Percentiles rank a stretch among this genome's conserved stretches.
phyloP scores from a whole-genome alignment of 306 rosid genomes.

The Cyamopsis tetragonoloba region DNA sequence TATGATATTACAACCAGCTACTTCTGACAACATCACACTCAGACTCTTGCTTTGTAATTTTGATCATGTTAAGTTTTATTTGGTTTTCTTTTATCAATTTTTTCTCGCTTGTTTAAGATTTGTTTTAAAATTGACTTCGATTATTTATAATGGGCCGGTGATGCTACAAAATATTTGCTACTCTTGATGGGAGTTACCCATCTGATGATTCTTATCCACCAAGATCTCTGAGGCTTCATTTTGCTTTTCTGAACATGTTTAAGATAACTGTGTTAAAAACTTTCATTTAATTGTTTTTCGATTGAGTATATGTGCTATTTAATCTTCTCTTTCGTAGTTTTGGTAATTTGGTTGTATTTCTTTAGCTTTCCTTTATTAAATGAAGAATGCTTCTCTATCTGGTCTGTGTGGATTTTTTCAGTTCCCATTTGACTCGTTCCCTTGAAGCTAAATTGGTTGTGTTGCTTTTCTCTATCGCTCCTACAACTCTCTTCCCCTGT shows the following conservation, averaged over 20 bases:
- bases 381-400: conserved; percentile 58
- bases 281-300: no score
- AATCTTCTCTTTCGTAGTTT: no score
- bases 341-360: neutral
- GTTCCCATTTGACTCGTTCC: conserved; percentile 88
- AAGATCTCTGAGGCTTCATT: conserved; percentile 47
- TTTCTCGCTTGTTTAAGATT: neutral
- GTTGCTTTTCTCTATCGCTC: conserved; percentile 25
- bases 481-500: neutral
- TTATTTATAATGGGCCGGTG: neutral
- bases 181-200: conserved; percentile 43
- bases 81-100: neutral
- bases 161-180: conserved; percentile 43
- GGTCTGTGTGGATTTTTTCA: conserved; percentile 63
- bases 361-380: neutral
- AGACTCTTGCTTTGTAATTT: no score
- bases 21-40: conserved; percentile 42
- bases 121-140: neutral
- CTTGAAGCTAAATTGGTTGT: conserved; percentile 64
- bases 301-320: no score
- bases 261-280: no score
- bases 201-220: conserved; percentile 43
- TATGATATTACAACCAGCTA: conserved; percentile 38
- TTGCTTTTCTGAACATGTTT: neutral
- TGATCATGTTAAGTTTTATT: neutral